Conservation (phyloP, 202 grass and related monocot genomes). For the Dendrocalamus latiflorus region DNA sequence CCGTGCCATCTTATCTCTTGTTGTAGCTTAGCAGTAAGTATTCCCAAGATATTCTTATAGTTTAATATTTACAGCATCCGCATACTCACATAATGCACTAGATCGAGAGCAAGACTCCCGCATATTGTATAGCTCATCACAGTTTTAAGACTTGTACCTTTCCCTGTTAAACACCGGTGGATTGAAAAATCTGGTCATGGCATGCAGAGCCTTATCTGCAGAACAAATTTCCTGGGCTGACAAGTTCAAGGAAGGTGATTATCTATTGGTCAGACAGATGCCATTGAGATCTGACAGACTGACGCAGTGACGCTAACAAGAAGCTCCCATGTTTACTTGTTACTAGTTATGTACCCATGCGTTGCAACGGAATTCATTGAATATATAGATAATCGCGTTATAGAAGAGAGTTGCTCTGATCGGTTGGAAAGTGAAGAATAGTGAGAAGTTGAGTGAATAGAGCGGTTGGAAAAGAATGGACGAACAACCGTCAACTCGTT, state of each 20-base stretch:
- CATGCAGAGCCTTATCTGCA: background rate
- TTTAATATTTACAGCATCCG: background rate
- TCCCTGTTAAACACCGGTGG: background rate
- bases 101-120: background rate
- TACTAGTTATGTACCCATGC: too few relatives aligned
- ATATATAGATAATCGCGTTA: too few relatives aligned
- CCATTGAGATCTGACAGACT: background rate
- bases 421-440: too few relatives aligned
- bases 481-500: too few relatives aligned
- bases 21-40: background rate
- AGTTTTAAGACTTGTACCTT: background rate
- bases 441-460: too few relatives aligned
- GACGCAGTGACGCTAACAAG: background rate
- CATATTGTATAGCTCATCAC: background rate
- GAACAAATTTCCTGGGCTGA: background rate
- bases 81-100: background rate
- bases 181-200: background rate
- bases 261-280: background rate
- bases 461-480: too few relatives aligned
- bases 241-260: background rate
- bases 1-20: background rate
- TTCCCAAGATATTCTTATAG: background rate
- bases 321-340: slow-evolving; percentile 1
- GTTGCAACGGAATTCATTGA: too few relatives aligned
- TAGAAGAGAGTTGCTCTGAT: too few relatives aligned